Percentiles rank a stretch among this genome's conserved stretches.
phyloP scores from a whole-genome alignment of 495 filamentous ascomycete genomes.

The Tuber melanosporum region DNA sequence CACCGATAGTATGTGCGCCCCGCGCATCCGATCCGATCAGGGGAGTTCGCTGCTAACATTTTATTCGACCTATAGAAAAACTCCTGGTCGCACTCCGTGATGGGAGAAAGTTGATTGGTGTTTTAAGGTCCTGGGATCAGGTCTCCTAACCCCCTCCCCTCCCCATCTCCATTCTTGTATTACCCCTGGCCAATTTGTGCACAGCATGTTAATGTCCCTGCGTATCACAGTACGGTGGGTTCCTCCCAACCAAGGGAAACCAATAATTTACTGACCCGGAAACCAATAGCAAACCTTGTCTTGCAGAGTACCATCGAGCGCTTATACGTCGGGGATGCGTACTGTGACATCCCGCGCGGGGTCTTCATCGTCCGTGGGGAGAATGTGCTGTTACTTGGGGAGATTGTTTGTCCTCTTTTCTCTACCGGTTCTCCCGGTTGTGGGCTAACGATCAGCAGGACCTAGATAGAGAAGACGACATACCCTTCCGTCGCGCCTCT shows the following conservation, averaged over 20 bases:
- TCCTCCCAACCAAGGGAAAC: not conserved
- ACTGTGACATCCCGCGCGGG: conserved; percentile 73
- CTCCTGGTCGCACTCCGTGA: conserved; percentile 82
- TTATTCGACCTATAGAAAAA: conserved; percentile 61
- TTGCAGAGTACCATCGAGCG: conserved; percentile 86
- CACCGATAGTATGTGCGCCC: conserved; percentile 73
- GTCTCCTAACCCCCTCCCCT: conserved; percentile 49
- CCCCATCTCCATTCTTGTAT: conserved; percentile 4
- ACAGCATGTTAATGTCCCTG: conserved; percentile 6
- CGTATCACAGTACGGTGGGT: conserved; percentile 33
- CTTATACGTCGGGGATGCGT: conserved; percentile 64
- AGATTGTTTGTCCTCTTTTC: conserved; percentile 58
- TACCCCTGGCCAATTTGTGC: not conserved
- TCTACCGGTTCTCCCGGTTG: not conserved
- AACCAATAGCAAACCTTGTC: conserved; percentile 72
- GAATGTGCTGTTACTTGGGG: conserved; percentile 84
- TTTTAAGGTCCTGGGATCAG: conserved; percentile 94
- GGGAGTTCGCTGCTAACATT: conserved; percentile 8
- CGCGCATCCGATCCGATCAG: not conserved
- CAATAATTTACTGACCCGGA: not conserved
- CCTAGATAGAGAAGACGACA: conserved; percentile 85
- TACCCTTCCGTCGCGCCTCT: conserved; percentile 62
- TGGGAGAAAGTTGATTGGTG: conserved; percentile 85
- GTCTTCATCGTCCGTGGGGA: conserved; percentile 87
- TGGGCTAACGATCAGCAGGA: conserved; percentile 50